Percentiles rank a stretch among this genome's conserved stretches.
Evolutionary conservation across 2,329 filamentous ascomycete species (phyloP).

Genomic region (Bipolaris bicolor): DNA sequence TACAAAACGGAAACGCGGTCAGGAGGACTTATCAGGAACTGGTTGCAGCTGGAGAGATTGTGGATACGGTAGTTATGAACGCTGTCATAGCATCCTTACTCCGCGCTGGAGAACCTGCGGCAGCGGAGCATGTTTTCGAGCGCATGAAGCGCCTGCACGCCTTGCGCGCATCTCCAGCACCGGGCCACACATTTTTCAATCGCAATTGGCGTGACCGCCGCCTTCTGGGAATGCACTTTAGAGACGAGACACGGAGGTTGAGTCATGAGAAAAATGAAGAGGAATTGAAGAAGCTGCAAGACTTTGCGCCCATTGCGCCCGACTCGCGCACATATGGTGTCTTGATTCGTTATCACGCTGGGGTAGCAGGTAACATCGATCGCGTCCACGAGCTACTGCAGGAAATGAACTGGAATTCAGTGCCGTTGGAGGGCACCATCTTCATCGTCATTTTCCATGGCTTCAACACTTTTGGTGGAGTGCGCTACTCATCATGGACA

Average conservation of each 20-base stretch:
- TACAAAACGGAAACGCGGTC: constrained; percentile 74
- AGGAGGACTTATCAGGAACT: constrained; percentile 80
- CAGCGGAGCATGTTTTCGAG: constrained; percentile 80
- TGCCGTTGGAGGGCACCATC: constrained; percentile 75
- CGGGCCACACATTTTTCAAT: constrained; percentile 40
- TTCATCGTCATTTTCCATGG: constrained; percentile 84
- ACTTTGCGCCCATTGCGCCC: constrained; percentile 69
- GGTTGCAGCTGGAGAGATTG: constrained; percentile 82
- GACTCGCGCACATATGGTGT: constrained; percentile 81
- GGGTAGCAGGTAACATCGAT: constrained; percentile 71
- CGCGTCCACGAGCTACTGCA: constrained; percentile 73
- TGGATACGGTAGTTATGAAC: constrained; percentile 87
- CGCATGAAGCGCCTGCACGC: constrained; percentile 75
- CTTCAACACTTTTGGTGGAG: constrained; percentile 75
- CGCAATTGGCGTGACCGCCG: constrained; percentile 52
- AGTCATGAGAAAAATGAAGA: constrained; percentile 56
- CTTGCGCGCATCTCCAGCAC: constrained; percentile 34
- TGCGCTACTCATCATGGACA: constrained; percentile 73
- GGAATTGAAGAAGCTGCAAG: constrained; percentile 67
- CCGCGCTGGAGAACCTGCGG: constrained; percentile 73
- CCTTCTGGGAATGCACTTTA: constrained; percentile 56
- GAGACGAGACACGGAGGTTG: constrained; percentile 52
- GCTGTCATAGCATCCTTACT: constrained; percentile 82
- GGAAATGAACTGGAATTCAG: constrained; percentile 74
- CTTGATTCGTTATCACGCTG: constrained; percentile 75